Conservation (phyloP, 2,329 filamentous ascomycete species). For the Phaeosphaeriaceae sp. region DNA sequence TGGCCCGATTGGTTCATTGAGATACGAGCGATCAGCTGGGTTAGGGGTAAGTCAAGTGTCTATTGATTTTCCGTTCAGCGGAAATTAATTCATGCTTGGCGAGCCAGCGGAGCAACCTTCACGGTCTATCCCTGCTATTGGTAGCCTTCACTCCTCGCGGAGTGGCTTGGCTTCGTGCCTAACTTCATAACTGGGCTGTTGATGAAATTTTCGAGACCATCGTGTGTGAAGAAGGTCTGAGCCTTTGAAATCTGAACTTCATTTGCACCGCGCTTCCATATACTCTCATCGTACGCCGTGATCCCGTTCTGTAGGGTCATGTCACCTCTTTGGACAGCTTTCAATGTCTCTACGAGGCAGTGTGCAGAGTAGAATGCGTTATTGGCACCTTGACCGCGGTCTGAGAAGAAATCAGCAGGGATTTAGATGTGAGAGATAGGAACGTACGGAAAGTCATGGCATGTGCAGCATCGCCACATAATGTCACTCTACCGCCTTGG, state of each 20-base stretch:
- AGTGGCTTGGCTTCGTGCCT: slow-evolving; percentile 37
- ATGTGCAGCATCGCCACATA: slow-evolving; percentile 50
- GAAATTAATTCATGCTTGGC: not conserved
- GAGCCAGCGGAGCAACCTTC: too few species aligned
- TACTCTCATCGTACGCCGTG: slow-evolving; percentile 33
- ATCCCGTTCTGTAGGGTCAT: slow-evolving; percentile 23
- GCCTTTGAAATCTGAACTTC: slow-evolving; percentile 43
- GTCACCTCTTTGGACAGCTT: slow-evolving; percentile 16
- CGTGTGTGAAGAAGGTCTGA: slow-evolving; percentile 42
- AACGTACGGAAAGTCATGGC: slow-evolving; percentile 49
- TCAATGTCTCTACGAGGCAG: slow-evolving; percentile 34
- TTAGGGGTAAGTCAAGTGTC: too few species aligned
- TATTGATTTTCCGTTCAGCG: not conserved
- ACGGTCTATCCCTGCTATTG: slow-evolving; percentile 3
- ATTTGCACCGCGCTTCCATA: slow-evolving; percentile 35
- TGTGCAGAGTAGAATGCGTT: slow-evolving; percentile 45
- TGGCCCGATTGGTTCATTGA: too few species aligned
- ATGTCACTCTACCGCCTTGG: slow-evolving; percentile 38
- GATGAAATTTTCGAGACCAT: slow-evolving; percentile 36
- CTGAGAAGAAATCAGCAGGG: slow-evolving; percentile 14
- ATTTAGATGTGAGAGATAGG: not conserved
- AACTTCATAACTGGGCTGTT: slow-evolving; percentile 40
- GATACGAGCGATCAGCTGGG: too few species aligned
- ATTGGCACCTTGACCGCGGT: slow-evolving; percentile 48
- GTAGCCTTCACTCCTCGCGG: slow-evolving; percentile 37